phyloP scores from a whole-genome alignment of 768 basidiomycete genomes.

The Tylopilus balloui region DNA sequence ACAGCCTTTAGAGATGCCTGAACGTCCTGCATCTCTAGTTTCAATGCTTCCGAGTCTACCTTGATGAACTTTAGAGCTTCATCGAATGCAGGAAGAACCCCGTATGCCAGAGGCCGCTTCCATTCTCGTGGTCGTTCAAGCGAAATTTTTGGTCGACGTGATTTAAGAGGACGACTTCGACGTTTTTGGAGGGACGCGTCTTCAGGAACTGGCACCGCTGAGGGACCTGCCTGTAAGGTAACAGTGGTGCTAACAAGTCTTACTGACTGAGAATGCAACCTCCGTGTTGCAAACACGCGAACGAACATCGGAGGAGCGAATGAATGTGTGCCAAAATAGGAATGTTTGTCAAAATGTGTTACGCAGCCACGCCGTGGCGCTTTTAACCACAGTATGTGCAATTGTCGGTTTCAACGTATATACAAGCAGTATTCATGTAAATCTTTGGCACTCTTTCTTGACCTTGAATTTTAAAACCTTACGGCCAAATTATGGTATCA shows the following conservation, averaged over 20 bases:
- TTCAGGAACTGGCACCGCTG: constrained; percentile 1
- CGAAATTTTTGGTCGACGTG: constrained; percentile 50
- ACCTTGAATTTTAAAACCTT: too few species aligned
- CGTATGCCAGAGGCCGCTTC: constrained; percentile 57
- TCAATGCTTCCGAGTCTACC: constrained; percentile 51
- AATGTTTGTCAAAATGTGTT: too few species aligned
- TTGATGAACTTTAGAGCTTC: constrained; percentile 70
- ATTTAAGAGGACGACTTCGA: constrained; percentile 18
- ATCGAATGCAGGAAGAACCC: constrained; percentile 78
- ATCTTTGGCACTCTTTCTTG: too few species aligned
- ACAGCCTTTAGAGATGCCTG: constrained; percentile 17
- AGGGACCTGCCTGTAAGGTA: constrained; percentile 7
- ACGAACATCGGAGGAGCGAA: background rate
- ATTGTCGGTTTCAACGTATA: too few species aligned
- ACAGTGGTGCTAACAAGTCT: constrained; percentile 8
- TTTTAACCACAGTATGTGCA: too few species aligned
- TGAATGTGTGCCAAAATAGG: too few species aligned
- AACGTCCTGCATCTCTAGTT: constrained; percentile 25
- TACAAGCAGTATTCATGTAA: too few species aligned
- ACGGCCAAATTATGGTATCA: too few species aligned
- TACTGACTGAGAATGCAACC: constrained; percentile 5
- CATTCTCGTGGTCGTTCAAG: constrained; percentile 52
- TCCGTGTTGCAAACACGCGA: constrained; percentile 18
- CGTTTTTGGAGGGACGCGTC: constrained; percentile 2
- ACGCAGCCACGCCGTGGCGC: too few species aligned